phyloP scores from a whole-genome alignment of 148 eudicot genomes.

The Agrostemma githago region DNA sequence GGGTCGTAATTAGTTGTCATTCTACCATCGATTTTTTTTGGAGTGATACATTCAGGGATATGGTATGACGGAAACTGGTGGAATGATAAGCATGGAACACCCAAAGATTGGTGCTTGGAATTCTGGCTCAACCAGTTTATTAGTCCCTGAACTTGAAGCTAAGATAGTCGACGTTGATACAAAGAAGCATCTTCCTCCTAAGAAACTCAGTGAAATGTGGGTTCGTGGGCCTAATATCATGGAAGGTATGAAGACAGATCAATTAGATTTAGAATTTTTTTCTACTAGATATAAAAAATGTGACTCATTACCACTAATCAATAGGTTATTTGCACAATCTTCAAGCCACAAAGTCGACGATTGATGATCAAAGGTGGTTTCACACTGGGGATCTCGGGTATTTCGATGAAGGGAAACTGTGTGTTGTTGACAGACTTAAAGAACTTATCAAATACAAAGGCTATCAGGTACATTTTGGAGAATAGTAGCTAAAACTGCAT shows the following conservation, averaged over 20 bases:
- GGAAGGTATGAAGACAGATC: conserved; percentile 41
- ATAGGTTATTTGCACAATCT: conserved; percentile 67
- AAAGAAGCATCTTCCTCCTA: conserved; percentile 63
- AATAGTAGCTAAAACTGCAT: neutral
- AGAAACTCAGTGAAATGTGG: conserved; percentile 76
- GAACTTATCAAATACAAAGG: conserved; percentile 90
- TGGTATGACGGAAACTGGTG: conserved; percentile 91
- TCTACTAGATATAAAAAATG: neutral
- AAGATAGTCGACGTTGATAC: conserved; percentile 57
- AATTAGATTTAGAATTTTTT: neutral
- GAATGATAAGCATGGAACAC: conserved; percentile 56
- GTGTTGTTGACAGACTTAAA: conserved; percentile 72
- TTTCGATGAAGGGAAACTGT: conserved; percentile 72
- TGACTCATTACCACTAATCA: neutral
- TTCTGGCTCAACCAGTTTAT: conserved; percentile 69
- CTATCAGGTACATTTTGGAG: conserved; percentile 44
- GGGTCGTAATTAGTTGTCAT: neutral
- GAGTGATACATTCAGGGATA: conserved; percentile 51
- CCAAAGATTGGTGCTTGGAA: conserved; percentile 43
- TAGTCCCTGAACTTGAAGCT: conserved; percentile 61
- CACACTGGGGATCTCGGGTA: conserved; percentile 91
- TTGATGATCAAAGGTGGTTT: conserved; percentile 69
- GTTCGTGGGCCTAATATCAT: conserved; percentile 73
- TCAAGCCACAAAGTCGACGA: conserved; percentile 58
- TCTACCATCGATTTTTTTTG: neutral